Evolutionary conservation across 441 rosid genomes (phyloP).

Genomic region (Croton laevigatus): DNA sequence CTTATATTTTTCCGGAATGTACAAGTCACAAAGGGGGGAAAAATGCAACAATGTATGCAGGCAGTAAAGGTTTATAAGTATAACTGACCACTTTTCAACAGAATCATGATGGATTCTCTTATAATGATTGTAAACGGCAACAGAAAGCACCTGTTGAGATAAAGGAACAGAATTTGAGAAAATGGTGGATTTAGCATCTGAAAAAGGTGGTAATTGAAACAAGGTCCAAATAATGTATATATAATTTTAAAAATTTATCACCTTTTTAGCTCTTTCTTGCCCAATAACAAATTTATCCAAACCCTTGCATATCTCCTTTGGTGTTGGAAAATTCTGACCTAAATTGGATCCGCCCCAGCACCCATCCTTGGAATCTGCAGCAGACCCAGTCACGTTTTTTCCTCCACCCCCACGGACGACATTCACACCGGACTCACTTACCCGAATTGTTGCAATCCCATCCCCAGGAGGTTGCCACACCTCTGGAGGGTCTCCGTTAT

Average conservation of each 20-base stretch:
- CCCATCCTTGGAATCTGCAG: slow-evolving; percentile 50
- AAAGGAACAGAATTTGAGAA: slow-evolving; percentile 1
- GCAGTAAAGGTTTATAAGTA: slow-evolving; percentile 19
- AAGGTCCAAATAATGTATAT: not conserved
- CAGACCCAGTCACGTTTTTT: slow-evolving; percentile 44
- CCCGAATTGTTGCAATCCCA: slow-evolving; percentile 56
- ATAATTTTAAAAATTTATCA: slow-evolving; percentile 12
- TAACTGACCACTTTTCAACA: slow-evolving; percentile 56
- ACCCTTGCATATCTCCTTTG: slow-evolving; percentile 88
- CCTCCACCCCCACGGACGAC: slow-evolving; percentile 40
- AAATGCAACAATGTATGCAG: slow-evolving; percentile 1
- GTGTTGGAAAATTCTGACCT: slow-evolving; percentile 82
- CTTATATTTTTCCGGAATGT: not conserved
- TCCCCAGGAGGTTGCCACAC: slow-evolving; percentile 98
- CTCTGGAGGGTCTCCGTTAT: slow-evolving; percentile 84
- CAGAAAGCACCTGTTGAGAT: slow-evolving; percentile 76
- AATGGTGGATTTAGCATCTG: not conserved
- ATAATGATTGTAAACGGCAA: slow-evolving; percentile 96
- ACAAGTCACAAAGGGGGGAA: not conserved
- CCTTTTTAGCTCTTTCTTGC: slow-evolving; percentile 95
- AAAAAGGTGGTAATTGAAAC: not conserved
- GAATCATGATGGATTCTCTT: slow-evolving; percentile 80
- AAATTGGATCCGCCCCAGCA: slow-evolving; percentile 89
- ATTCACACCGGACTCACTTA: slow-evolving; percentile 36
- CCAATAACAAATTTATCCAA: slow-evolving; percentile 92